Base-by-base conservation (phyloP, 2,329 filamentous ascomycete species). In the Cladorrhinum sp. region DNA sequence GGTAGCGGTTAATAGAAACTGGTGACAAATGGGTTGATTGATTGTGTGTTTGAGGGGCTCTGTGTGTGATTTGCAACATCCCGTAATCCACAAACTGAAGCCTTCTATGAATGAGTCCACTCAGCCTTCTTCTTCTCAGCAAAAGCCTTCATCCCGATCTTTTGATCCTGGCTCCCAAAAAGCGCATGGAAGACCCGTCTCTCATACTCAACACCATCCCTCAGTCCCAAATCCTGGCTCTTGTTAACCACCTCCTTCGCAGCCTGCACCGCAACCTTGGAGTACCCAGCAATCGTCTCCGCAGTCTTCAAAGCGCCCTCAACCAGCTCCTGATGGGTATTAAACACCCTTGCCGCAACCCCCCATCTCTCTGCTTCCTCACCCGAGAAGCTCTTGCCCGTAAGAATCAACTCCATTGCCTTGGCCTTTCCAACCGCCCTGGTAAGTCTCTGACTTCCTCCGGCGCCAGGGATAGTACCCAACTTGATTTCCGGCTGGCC, bases 221-320 rank as follows among this genome's bases (percentile, higher is more conserved):
- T 81, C 62, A 99, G 79, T 2, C 88, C 82, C 68, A 96, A 77
- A 70, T 99, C 95, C 81, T 98, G 93, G 75, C 92, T 96, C 87
- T 97, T 98, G 75, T 98, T 96, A 59, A 99, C 94, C n/a, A 95
- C 94, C 81, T 99, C 95, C 82, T 99, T 99, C 60, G 86, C 89
- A 10, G 90, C 95, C 78, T 92, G 87, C 61, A 96, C 86, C 1
- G 94, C 90, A n/a, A 99, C 88, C 72, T 83, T 86, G 57, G 90
- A 93, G 76, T 95, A 92, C 1, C 89, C 79, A 0, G 95, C 93
- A 77, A 99, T 97, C 57, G 86, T 93, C 80, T 90, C 91, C 2
- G 95, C 95, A 18, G 92, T 94, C 73, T 88, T 86, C 63, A 96
- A 74, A 2, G 92, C 87, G 59, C 86, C 91, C 70, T 92, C 87